These are phyloP conservation scores for Aspergillus incahuasiensis DNA, from an alignment of 495 filamentous ascomycete genomes.

Conservation along the genomic window DNA sequence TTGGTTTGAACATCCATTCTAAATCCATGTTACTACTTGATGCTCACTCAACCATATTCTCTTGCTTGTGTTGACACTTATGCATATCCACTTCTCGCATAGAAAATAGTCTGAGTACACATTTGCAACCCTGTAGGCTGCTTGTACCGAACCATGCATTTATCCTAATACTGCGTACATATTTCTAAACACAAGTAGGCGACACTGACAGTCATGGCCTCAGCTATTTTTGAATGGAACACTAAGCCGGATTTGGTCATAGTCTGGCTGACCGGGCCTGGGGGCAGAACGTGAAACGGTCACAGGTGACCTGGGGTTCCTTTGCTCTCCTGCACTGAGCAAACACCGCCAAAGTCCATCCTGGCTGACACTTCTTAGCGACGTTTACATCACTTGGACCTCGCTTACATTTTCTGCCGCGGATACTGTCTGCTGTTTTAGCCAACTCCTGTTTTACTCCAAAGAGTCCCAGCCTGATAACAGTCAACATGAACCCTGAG, in stretches of 20 bases:
- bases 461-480: slow-evolving; percentile 1
- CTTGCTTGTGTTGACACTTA: no score
- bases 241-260: slow-evolving; percentile 18
- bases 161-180: neutral
- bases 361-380: slow-evolving; percentile 15
- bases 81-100: no score
- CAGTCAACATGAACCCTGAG: slow-evolving; percentile 84
- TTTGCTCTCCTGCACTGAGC: slow-evolving; percentile 31
- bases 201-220: slow-evolving; percentile 11
- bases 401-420: neutral
- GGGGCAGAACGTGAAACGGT: slow-evolving; percentile 23
- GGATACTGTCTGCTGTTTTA: neutral
- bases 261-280: neutral
- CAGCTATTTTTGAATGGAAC: slow-evolving; percentile 15
- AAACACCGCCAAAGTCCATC: slow-evolving; percentile 23
- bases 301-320: slow-evolving; percentile 25
- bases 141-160: neutral
- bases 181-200: neutral
- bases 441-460: neutral
- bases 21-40: no score
- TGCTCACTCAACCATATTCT: neutral
- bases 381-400: slow-evolving; percentile 11
- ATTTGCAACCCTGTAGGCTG: neutral
- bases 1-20: no score
- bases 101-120: no score